Percentiles rank a stretch among this genome's conserved stretches.
These are phyloP conservation scores for Capsella rubella DNA, from an alignment of 441 rosid genomes.

Conservation along the genomic window DNA sequence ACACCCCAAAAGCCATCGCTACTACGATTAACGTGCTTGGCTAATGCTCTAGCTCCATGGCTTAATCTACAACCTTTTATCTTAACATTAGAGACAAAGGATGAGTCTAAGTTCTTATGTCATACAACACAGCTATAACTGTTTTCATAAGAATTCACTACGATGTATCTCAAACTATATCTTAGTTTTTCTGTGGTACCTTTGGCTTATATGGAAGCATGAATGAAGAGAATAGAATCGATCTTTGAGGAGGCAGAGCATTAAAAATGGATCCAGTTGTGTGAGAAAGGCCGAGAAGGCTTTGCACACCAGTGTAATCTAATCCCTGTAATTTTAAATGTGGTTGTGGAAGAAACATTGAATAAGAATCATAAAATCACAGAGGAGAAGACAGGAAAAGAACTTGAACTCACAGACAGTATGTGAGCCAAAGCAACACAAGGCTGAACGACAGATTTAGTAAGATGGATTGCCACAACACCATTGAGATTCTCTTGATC, in stretches of 20 bases:
- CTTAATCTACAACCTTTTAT: constrained; percentile 69
- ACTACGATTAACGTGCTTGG: constrained; percentile 74
- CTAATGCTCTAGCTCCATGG: constrained; percentile 81
- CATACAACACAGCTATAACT: neutral
- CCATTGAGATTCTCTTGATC: constrained; percentile 60
- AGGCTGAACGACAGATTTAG: constrained; percentile 54
- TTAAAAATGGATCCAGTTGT: constrained; percentile 65
- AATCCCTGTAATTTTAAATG: constrained; percentile 48
- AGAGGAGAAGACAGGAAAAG: neutral
- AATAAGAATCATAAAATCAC: neutral
- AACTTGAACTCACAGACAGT: constrained; percentile 57
- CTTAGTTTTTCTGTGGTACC: constrained; percentile 46
- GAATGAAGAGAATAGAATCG: constrained; percentile 65
- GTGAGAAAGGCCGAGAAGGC: constrained; percentile 64
- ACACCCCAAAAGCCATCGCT: constrained; percentile 64
- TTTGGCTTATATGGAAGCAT: constrained; percentile 64
- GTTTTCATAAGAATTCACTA: neutral
- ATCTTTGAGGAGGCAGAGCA: constrained; percentile 73
- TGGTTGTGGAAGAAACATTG: neutral
- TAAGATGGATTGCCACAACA: constrained; percentile 60
- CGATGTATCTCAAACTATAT: neutral
- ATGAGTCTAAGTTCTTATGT: neutral
- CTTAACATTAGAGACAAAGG: constrained; percentile 43
- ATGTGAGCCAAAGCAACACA: constrained; percentile 55
- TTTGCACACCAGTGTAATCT: constrained; percentile 59